A percentile compares a stretch with the other conserved stretches of the same genome.
Conservation (phyloP, 1,284 basidiomycete species). For the Crepidotus sp. region DNA sequence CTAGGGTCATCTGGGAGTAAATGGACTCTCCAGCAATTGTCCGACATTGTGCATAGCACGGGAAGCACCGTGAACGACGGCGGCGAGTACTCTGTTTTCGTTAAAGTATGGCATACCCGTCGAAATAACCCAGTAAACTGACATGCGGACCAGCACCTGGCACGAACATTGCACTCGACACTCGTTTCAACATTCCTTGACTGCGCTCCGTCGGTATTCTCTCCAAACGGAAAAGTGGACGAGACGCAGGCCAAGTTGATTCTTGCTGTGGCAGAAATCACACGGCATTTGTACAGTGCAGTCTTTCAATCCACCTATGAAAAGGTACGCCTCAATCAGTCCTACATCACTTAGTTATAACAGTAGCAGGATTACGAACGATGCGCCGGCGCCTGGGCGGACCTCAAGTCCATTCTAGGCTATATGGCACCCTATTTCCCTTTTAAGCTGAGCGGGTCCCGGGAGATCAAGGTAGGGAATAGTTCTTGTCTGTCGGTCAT, state of each 20-base stretch:
- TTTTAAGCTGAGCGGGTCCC: slow-evolving; percentile 47
- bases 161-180: slow-evolving; percentile 57
- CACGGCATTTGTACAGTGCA: slow-evolving; percentile 56
- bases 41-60: slow-evolving; percentile 20
- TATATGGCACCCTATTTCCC: slow-evolving; percentile 83
- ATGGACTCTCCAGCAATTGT: slow-evolving; percentile 36
- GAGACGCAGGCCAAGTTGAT: slow-evolving; percentile 62
- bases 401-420: slow-evolving; percentile 52
- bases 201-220: slow-evolving; percentile 73
- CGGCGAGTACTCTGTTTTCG: slow-evolving; percentile 18
- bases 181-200: slow-evolving; percentile 80
- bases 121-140: neutral
- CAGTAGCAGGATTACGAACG: slow-evolving; percentile 18
- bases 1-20: slow-evolving; percentile 16
- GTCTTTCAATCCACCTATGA: slow-evolving; percentile 34
- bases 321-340: slow-evolving; percentile 8
- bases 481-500: slow-evolving; percentile 5
- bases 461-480: slow-evolving; percentile 2
- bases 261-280: slow-evolving; percentile 51
- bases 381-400: slow-evolving; percentile 26
- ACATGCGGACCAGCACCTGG: slow-evolving; percentile 24
- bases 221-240: slow-evolving; percentile 44
- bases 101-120: slow-evolving; percentile 18
- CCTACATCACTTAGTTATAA: neutral
- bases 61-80: slow-evolving; percentile 14